Base-by-base conservation (phyloP, 1,139 yeast species). In the Groenewaldozyma sp. region DNA sequence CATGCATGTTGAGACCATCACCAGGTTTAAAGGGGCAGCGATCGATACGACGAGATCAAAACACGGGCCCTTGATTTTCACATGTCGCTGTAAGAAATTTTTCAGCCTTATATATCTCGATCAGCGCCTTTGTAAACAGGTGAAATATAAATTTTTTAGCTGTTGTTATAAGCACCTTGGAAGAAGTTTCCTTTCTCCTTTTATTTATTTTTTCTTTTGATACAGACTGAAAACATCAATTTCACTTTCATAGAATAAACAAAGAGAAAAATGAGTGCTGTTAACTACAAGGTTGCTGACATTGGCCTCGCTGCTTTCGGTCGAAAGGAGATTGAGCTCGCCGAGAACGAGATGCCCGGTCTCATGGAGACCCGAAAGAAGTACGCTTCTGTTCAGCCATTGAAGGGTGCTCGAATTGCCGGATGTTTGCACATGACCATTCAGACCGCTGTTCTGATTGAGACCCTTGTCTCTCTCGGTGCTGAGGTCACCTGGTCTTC, bases 331-430 rank as follows among this genome's bases (percentile, higher is more conserved):
- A 91, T 91, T 63, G 97, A 91, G 72, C 79, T 91, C 67, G 91
- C 98, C 53, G 98, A 93, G 76, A 91, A 91, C 67, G 98, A 91
- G 73, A 93, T 93, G 98, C 98, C 98, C 58, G 99, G 99, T 76
- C 79, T 91, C 64, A 91, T 91, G 94, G 84, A 88, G 72, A 88
- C 91, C 72, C 83, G 98, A 74, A 76, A 74, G 68, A 80, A 82
- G 69, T 91, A 88, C 73, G 97, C 94, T 56, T 72, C 74, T 43
- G 80, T 77, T 51, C 96, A 91, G 73, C 98, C 98, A 54, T 80
- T 91, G 70, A 82, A 83, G 71, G 98, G 98, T 62, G 98, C 98
- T 55, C 82, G 97, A 73, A 80, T 91, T 63, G 98, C 98, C 51
- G 98, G 98, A 65, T 88, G 96, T 76, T 78, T 91, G 65, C 99